Percentiles rank a stretch among this genome's conserved stretches.
phyloP scores from a whole-genome alignment of 1,284 basidiomycete genomes.

The Malassezia furfur region DNA sequence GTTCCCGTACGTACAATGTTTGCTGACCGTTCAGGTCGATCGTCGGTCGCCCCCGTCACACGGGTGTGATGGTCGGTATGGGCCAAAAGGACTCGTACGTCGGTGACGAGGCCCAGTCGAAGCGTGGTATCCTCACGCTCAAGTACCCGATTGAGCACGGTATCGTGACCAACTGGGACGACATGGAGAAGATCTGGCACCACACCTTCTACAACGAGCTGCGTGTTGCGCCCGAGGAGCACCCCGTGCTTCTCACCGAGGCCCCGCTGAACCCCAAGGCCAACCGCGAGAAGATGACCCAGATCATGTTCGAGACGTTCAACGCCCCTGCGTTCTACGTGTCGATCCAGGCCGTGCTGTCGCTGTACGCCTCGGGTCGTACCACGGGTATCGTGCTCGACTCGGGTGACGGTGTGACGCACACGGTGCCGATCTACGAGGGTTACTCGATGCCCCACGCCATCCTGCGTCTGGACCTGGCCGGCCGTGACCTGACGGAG shows the following conservation, averaged over 20 bases:
- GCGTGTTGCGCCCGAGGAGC: conserved; percentile 62
- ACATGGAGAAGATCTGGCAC: conserved; percentile 49
- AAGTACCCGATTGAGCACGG: conserved; percentile 56
- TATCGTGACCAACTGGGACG: conserved; percentile 83
- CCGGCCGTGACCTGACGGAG: conserved; percentile 85
- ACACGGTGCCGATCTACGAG: conserved; percentile 90
- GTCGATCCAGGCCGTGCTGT: conserved; percentile 82
- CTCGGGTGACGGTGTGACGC: conserved; percentile 86
- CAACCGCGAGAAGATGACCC: conserved; percentile 92
- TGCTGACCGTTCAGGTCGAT: conserved; percentile 57
- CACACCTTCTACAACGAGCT: conserved; percentile 52
- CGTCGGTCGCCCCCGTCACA: conserved; percentile 81
- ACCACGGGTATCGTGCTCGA: conserved; percentile 86
- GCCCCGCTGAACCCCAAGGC: conserved; percentile 90
- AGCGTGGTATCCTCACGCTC: conserved; percentile 87
- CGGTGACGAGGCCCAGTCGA: conserved; percentile 79
- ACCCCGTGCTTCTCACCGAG: conserved; percentile 85
- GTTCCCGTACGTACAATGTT: conserved; percentile 54
- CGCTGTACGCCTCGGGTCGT: conserved; percentile 83
- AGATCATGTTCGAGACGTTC: conserved; percentile 97
- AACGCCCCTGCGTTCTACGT: conserved; percentile 89
- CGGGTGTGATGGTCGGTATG: conserved; percentile 72
- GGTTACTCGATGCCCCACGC: conserved; percentile 91
- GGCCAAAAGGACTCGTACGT: conserved; percentile 51
- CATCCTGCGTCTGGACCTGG: conserved; percentile 86